Evolutionary conservation across 2,329 filamentous ascomycete species (phyloP).

Genomic region (Talaromyces sp.): DNA sequence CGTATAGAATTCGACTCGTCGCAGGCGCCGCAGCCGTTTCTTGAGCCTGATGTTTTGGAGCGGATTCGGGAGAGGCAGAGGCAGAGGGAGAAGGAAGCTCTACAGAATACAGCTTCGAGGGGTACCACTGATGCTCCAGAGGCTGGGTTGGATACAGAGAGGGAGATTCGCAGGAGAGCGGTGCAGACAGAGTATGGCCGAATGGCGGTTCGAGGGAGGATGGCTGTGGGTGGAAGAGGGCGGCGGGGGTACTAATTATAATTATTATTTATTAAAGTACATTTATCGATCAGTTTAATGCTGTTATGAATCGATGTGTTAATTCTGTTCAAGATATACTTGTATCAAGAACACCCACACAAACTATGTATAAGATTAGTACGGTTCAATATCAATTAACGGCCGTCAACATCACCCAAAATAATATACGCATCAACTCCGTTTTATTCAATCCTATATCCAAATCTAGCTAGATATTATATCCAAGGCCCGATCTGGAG

Average conservation of each 20-base stretch:
- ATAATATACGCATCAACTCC: too few species aligned
- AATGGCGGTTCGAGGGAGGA: slow-evolving; percentile 29
- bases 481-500: background rate
- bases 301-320: background rate
- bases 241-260: background rate
- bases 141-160: background rate
- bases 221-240: background rate
- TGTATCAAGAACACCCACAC: too few species aligned
- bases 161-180: slow-evolving; percentile 16
- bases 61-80: slow-evolving; percentile 18
- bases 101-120: background rate
- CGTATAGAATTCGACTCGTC: slow-evolving; percentile 31
- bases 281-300: background rate
- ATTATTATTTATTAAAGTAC: background rate
- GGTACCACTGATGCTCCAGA: background rate
- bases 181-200: slow-evolving; percentile 27
- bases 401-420: too few species aligned
- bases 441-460: background rate
- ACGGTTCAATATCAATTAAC: too few species aligned
- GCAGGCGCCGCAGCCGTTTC: slow-evolving; percentile 32
- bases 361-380: too few species aligned
- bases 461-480: background rate
- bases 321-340: too few species aligned
- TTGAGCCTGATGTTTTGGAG: slow-evolving; percentile 32
- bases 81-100: slow-evolving; percentile 2